Percentiles rank a stretch among this genome's conserved stretches.
Conservation (phyloP, 1,284 basidiomycete species). For the Apiotrichum mycotoxinovorans region DNA sequence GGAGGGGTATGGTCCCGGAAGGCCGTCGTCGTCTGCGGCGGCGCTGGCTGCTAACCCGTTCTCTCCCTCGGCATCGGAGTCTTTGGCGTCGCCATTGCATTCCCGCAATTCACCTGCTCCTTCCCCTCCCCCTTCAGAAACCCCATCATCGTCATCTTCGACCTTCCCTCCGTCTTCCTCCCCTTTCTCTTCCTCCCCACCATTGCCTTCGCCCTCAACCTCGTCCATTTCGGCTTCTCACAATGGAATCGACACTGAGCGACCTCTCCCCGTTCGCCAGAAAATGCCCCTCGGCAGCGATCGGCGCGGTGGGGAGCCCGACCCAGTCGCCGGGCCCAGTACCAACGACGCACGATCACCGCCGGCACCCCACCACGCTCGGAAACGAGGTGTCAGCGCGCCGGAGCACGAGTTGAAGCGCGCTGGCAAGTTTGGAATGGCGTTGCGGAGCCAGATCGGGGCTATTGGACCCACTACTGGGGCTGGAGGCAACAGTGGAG, state of each 20-base stretch:
- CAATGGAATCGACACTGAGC: not conserved
- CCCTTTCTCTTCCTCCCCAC: not conserved
- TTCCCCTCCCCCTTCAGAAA: too few relatives aligned
- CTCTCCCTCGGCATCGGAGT: not conserved
- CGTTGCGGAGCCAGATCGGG: too few relatives aligned
- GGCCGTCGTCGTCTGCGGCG: not conserved
- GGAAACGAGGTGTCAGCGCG: not conserved
- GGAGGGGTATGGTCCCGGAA: conserved; percentile 1
- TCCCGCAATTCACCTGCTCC: too few relatives aligned
- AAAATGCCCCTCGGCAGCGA: conserved; percentile 6
- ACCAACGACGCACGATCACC: not conserved
- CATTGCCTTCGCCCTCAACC: not conserved
- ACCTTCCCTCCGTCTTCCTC: not conserved
- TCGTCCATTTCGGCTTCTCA: not conserved
- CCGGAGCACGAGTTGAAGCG: not conserved
- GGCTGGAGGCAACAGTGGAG: too few relatives aligned
- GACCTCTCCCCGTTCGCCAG: not conserved
- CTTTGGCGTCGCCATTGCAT: too few relatives aligned
- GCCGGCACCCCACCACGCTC: not conserved
- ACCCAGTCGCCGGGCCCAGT: not conserved
- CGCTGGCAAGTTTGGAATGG: too few relatives aligned
- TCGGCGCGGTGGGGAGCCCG: not conserved
- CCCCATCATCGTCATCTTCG: not conserved
- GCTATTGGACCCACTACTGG: too few relatives aligned
- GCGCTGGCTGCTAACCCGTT: too few relatives aligned